These are phyloP conservation scores for Suillus occidentalis DNA, from an alignment of 768 basidiomycete species.

Conservation along the genomic window DNA sequence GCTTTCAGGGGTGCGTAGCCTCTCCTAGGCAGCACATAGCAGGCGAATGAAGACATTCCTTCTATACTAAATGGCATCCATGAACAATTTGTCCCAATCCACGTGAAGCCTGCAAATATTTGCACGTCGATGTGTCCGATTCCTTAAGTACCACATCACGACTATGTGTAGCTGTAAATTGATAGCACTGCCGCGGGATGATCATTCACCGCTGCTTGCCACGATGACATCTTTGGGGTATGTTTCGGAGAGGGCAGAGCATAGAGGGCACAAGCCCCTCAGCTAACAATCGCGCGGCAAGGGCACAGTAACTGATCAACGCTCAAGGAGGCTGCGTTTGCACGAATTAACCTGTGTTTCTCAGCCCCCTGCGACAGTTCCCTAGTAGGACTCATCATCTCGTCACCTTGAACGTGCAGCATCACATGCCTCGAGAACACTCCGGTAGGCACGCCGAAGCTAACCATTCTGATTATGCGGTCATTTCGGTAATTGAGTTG, in stretches of 20 bases:
- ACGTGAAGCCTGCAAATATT: background rate
- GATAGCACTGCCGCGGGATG: background rate
- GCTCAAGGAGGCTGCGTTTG: background rate
- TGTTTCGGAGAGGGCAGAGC: background rate
- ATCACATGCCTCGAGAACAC: constrained; percentile 48
- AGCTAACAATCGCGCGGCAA: background rate
- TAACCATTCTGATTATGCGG: background rate
- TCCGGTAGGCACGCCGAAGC: constrained; percentile 32
- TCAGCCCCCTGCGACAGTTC: constrained; percentile 18
- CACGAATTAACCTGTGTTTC: constrained; percentile 1
- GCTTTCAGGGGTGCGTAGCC: background rate
- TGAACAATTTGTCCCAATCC: background rate
- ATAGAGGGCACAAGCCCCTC: background rate
- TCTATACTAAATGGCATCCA: background rate
- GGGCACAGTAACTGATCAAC: background rate
- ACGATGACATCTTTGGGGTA: background rate
- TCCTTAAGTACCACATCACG: background rate
- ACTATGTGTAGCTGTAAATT: background rate
- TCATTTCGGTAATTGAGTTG: constrained; percentile 38
- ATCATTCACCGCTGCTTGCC: background rate
- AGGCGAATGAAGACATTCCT: background rate
- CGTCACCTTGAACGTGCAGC: constrained; percentile 38
- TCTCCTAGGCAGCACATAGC: background rate
- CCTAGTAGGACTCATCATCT: constrained; percentile 16
- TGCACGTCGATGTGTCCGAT: background rate